Evolutionary conservation across 2,329 filamentous ascomycete species (phyloP).

Genomic region (Penicillium sp.): DNA sequence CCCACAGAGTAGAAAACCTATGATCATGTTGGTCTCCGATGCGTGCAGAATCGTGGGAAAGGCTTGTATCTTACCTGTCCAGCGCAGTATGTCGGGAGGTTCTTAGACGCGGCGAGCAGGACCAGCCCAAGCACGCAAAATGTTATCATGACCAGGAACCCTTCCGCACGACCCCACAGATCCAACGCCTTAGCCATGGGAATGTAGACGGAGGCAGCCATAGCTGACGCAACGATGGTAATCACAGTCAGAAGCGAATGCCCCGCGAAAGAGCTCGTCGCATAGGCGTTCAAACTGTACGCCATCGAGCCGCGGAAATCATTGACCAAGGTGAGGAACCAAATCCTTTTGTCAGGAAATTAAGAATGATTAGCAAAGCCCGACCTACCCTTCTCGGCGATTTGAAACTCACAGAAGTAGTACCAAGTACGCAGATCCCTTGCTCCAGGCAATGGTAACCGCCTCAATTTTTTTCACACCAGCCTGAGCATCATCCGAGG

Average conservation of each 20-base stretch:
- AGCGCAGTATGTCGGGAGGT: slow-evolving; percentile 63
- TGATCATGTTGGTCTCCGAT: background rate
- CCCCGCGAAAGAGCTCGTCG: slow-evolving; percentile 22
- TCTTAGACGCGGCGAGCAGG: slow-evolving; percentile 63
- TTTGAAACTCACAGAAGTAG: background rate
- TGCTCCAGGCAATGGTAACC: slow-evolving; percentile 48
- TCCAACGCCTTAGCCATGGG: slow-evolving; percentile 65
- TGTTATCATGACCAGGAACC: slow-evolving; percentile 53
- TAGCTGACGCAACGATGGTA: slow-evolving; percentile 53
- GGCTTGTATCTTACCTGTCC: slow-evolving; percentile 31
- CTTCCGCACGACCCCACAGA: slow-evolving; percentile 63
- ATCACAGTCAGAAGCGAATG: slow-evolving; percentile 12
- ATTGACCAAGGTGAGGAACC: slow-evolving; percentile 25
- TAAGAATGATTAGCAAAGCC: background rate
- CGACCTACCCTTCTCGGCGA: background rate
- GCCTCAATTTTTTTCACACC: slow-evolving; percentile 53
- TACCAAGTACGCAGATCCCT: slow-evolving; percentile 26
- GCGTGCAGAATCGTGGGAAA: background rate
- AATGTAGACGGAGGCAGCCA: slow-evolving; percentile 57
- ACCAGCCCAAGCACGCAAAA: slow-evolving; percentile 54
- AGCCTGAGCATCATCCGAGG: slow-evolving; percentile 29
- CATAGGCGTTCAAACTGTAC: slow-evolving; percentile 18
- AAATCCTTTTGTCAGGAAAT: slow-evolving; percentile 17
- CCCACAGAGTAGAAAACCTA: slow-evolving; percentile 53
- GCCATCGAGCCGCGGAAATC: slow-evolving; percentile 18